Evolutionary conservation across 257 asterid species (phyloP).

Genomic region (Rubia yunnanensis): DNA sequence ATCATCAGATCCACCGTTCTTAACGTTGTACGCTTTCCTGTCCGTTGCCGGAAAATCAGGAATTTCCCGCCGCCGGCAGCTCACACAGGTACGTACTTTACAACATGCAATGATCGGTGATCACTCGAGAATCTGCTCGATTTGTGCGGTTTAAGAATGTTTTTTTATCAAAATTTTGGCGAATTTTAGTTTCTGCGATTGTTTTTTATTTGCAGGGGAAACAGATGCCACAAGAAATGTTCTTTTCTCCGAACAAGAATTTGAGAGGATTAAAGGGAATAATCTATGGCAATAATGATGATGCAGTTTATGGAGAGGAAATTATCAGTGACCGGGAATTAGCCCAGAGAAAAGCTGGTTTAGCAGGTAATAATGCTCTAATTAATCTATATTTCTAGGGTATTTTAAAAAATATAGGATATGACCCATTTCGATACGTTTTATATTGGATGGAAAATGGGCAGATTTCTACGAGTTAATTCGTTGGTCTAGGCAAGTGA

Average conservation of each 20-base stretch:
- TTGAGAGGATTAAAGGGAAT: slow-evolving; percentile 53
- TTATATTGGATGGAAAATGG: no score
- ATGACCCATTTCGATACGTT: no score
- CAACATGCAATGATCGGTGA: neutral
- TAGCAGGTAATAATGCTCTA: slow-evolving; percentile 48
- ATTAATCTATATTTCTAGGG: neutral
- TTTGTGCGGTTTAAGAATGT: neutral
- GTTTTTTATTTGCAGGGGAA: neutral
- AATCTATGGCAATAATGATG: slow-evolving; percentile 25
- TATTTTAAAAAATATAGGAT: no score
- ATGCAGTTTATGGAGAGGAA: slow-evolving; percentile 39
- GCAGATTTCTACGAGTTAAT: no score
- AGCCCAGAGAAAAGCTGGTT: slow-evolving; percentile 85
- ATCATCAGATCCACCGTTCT: slow-evolving; percentile 33
- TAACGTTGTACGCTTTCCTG: neutral
- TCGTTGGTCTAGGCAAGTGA: no score
- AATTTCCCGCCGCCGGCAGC: slow-evolving; percentile 3
- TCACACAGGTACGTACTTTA: neutral
- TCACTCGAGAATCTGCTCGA: neutral
- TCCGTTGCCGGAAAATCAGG: slow-evolving; percentile 11
- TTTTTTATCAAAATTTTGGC: neutral
- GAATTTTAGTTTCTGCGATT: no score
- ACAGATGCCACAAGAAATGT: slow-evolving; percentile 66
- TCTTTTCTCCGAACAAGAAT: slow-evolving; percentile 57
- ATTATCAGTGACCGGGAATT: slow-evolving; percentile 58